Base-by-base conservation (phyloP, 2,329 filamentous ascomycete species). In the Alternaria sp. region DNA sequence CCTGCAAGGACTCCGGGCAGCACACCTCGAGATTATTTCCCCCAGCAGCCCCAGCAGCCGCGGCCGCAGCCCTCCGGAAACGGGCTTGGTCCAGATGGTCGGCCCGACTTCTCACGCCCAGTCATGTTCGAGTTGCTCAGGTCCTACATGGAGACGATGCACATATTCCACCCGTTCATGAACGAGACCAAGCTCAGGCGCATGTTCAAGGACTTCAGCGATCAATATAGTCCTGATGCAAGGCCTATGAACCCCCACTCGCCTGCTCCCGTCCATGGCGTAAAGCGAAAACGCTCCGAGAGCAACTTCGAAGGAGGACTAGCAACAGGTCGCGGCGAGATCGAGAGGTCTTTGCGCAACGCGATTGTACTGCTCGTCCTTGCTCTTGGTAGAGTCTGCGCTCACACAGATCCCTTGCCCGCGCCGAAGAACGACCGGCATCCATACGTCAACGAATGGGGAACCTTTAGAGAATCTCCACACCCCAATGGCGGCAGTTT, bases 381-480 rank as follows among this genome's bases (percentile, higher is more conserved):
- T 57, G 95, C 95, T 0, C 82, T 99, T 6, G 96, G 96, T 17
- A 93, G 93, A 73, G 91, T 98, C 12, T 95, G 92, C 71, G 79
- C 84, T 62, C 81, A 85, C 62, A 81, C 82, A 47, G 75, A 81
- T 5, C 59, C 53, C 8, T 72, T 90, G 11, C 86, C 86, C 17
- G 84, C 83, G 3, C 83, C 90, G 3, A 85, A 91, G 8, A 84
- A 83, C 15, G 85, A 87, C 62, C 79, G 76, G 53, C 66, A 49
- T 17, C 66, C 67, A 1, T 63, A 67, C 1, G 40, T 64, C 36
- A 64, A 63, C 11, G 61, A 72, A 49, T 77, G 72, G 66, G 75
- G 73, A 8, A 71, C 67, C 30, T 62, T 67, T 55, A 61, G 66
- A n/a, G 67, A 67, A 21, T 82, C 81, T n/a, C 80, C 80, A 6